These are phyloP conservation scores for Centella asiatica DNA, from an alignment of 129 eudicot genomes.

Conservation along the genomic window DNA sequence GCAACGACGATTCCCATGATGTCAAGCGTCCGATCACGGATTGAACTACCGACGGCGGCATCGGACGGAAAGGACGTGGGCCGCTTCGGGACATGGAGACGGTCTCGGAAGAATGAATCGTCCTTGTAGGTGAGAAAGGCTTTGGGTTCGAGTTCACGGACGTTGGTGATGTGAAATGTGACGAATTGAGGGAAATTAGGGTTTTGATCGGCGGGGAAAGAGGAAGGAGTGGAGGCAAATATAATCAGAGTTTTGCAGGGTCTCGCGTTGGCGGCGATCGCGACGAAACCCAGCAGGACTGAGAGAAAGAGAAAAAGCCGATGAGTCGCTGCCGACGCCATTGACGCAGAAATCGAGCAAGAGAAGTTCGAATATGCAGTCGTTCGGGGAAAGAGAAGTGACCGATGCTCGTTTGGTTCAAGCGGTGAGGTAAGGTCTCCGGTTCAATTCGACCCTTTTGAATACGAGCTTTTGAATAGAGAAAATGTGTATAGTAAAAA, in stretches of 20 bases:
- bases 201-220: constrained; percentile 21
- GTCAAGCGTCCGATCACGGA: constrained; percentile 56
- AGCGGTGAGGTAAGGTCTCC: too few relatives aligned
- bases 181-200: constrained; percentile 31
- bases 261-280: constrained; percentile 57
- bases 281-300: constrained; percentile 30
- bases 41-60: constrained; percentile 37
- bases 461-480: too few relatives aligned
- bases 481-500: too few relatives aligned
- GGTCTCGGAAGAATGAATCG: constrained; percentile 23
- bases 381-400: neutral
- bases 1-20: constrained; percentile 72
- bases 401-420: too few relatives aligned
- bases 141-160: constrained; percentile 22
- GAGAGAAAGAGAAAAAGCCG: constrained; percentile 22
- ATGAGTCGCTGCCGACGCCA: constrained; percentile 27
- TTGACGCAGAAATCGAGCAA: constrained; percentile 18
- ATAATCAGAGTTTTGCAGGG: constrained; percentile 92
- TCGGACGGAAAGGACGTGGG: constrained; percentile 8
- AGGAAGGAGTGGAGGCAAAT: constrained; percentile 59
- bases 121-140: constrained; percentile 19
- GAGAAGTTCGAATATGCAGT: neutral
- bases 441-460: too few relatives aligned
- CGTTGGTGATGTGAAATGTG: constrained; percentile 47
- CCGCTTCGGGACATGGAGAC: neutral